Evolutionary conservation across 2,329 filamentous ascomycete species (phyloP).

Genomic region (Phymatotrichopsis omnivora): DNA sequence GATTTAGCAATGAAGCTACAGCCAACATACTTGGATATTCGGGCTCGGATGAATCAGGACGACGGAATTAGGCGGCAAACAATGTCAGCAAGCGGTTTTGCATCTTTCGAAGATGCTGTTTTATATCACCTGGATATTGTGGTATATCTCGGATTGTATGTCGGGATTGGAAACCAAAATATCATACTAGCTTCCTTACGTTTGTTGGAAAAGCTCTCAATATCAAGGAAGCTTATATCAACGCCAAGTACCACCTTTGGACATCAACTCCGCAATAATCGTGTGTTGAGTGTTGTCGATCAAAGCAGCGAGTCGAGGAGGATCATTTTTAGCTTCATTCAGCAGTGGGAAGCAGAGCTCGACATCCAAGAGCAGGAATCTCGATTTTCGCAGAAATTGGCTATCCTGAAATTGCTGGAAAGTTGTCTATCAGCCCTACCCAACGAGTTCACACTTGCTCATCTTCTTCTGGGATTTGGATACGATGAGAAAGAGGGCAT

Average conservation of each 20-base stretch:
- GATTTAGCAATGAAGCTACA: conserved; percentile 76
- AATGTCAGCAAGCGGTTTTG: conserved; percentile 64
- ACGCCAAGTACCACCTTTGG: conserved; percentile 45
- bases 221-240: conserved; percentile 68
- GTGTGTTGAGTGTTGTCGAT: conserved; percentile 80
- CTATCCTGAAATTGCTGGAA: conserved; percentile 76
- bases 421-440: conserved; percentile 66
- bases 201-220: conserved; percentile 75
- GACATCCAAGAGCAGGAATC: conserved; percentile 16
- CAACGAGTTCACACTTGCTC: conserved; percentile 74
- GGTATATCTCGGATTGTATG: conserved; percentile 75
- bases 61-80: conserved; percentile 48
- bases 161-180: conserved; percentile 69
- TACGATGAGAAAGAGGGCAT: conserved; percentile 53
- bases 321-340: conserved; percentile 48
- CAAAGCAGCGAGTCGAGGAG: conserved; percentile 67
- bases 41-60: conserved; percentile 62
- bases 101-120: conserved; percentile 87
- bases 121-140: conserved; percentile 69
- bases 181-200: conserved; percentile 71
- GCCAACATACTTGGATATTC: conserved; percentile 80
- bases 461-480: conserved; percentile 84
- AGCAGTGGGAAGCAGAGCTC: conserved; percentile 26
- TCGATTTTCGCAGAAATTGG: conserved; percentile 70
- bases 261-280: conserved; percentile 59